phyloP scores from a whole-genome alignment of 208 protist genomes.

The Trypanosoma brucei region DNA sequence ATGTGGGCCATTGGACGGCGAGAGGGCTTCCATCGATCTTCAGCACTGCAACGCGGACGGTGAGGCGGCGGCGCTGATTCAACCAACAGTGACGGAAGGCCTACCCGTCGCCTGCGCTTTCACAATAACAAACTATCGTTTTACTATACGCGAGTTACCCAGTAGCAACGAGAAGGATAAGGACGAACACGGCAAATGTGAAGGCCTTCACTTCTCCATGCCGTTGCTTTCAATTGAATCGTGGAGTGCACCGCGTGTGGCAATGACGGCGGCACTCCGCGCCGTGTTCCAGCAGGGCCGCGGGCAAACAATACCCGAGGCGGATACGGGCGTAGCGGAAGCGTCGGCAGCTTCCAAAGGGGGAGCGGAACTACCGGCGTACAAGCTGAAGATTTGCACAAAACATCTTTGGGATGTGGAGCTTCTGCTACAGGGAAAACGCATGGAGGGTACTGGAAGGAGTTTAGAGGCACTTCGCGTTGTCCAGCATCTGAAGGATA shows the following conservation, averaged over 20 bases:
- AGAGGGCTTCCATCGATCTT: slow-evolving; percentile 16
- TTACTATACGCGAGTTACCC: slow-evolving; percentile 3
- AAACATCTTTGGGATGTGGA: slow-evolving; percentile 28
- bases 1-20: slow-evolving; percentile 7
- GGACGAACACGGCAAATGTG: slow-evolving; percentile 5
- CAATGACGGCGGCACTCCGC: slow-evolving; percentile 11
- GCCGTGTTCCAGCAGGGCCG: slow-evolving; percentile 14
- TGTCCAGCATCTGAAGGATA: slow-evolving; percentile 23
- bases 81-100: slow-evolving; percentile 1
- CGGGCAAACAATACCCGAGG: slow-evolving; percentile 1
- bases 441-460: slow-evolving; percentile 5
- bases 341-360: not conserved
- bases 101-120: slow-evolving; percentile 12
- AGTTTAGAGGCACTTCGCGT: not conserved
- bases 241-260: slow-evolving; percentile 24
- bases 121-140: slow-evolving; percentile 22
- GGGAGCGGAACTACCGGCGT: not conserved
- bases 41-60: slow-evolving; percentile 4
- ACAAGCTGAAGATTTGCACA: slow-evolving; percentile 17
- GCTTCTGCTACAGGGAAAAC: slow-evolving; percentile 21
- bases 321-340: not conserved
- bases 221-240: slow-evolving; percentile 52
- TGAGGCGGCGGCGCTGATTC: slow-evolving; percentile 13
- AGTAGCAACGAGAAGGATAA: not conserved
- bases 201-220: slow-evolving; percentile 26